Conservation (phyloP, 2,329 filamentous ascomycete genomes). For the Scedosporium minutisporum region DNA sequence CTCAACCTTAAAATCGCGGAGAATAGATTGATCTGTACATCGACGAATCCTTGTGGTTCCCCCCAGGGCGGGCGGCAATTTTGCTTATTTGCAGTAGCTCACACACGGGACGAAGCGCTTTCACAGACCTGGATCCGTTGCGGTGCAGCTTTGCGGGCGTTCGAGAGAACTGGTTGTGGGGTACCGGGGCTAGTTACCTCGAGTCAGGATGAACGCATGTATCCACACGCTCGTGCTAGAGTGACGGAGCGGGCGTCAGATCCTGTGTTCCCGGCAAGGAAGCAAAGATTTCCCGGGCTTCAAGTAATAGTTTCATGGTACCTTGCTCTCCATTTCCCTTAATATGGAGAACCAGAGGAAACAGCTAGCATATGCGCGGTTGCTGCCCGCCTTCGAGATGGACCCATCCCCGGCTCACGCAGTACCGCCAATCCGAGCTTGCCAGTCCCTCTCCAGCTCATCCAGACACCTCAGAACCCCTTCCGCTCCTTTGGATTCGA, state of each 20-base stretch:
- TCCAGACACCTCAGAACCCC: constrained; percentile 40
- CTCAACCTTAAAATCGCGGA: background rate
- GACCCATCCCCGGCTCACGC: background rate
- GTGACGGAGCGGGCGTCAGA: background rate
- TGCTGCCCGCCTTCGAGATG: background rate
- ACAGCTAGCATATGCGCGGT: background rate
- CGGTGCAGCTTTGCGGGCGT: background rate
- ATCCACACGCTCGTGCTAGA: background rate
- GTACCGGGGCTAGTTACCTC: background rate
- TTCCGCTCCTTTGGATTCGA: constrained; percentile 43
- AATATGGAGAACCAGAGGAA: background rate
- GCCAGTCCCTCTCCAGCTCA: constrained; percentile 33
- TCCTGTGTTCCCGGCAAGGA: background rate
- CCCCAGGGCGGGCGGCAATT: background rate
- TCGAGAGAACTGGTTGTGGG: background rate
- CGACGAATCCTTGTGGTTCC: background rate
- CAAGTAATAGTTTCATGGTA: background rate
- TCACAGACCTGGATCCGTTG: background rate
- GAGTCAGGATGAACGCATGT: background rate
- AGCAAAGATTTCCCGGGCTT: background rate
- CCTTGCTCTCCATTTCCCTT: background rate
- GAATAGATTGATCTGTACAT: background rate
- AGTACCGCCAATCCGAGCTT: constrained; percentile 9
- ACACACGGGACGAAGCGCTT: background rate
- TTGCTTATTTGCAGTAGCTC: background rate